Evolutionary conservation across 495 filamentous ascomycete species (phyloP).

Genomic region (Hypomontagnella monticulosa): DNA sequence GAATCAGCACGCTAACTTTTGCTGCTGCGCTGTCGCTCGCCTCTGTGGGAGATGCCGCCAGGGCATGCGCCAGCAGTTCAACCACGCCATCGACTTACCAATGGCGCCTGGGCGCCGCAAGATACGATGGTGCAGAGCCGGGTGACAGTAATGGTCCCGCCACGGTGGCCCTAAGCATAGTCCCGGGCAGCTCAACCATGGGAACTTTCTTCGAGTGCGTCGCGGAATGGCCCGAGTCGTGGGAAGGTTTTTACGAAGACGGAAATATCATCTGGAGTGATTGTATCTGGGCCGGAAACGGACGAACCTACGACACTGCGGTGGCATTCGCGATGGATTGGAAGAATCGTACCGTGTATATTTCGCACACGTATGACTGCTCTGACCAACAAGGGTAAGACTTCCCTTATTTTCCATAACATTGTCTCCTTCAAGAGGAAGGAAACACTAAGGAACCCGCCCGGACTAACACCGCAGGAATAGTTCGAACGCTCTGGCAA

Average conservation of each 20-base stretch:
- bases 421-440: neutral
- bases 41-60: slow-evolving; percentile 27
- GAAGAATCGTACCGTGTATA: slow-evolving; percentile 49
- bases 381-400: slow-evolving; percentile 50
- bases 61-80: slow-evolving; percentile 40
- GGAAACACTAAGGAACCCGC: neutral
- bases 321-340: slow-evolving; percentile 52
- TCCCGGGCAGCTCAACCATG: slow-evolving; percentile 30
- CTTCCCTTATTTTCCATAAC: neutral
- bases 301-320: slow-evolving; percentile 45
- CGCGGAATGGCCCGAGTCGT: slow-evolving; percentile 50
- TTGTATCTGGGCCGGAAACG: slow-evolving; percentile 55
- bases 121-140: slow-evolving; percentile 46
- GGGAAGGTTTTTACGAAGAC: slow-evolving; percentile 49
- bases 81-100: slow-evolving; percentile 37
- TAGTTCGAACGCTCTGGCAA: slow-evolving; percentile 48
- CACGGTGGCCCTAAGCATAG: slow-evolving; percentile 49
- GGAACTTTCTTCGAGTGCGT: slow-evolving; percentile 53
- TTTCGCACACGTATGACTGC: slow-evolving; percentile 52
- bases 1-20: slow-evolving; percentile 17
- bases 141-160: slow-evolving; percentile 30
- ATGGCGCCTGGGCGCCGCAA: slow-evolving; percentile 46
- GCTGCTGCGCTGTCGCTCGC: slow-evolving; percentile 29
- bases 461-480: neutral
- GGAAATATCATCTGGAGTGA: slow-evolving; percentile 53